Base-by-base conservation (phyloP, 2,329 filamentous ascomycete species). In the Parasarocladium wereldwijsianum region DNA sequence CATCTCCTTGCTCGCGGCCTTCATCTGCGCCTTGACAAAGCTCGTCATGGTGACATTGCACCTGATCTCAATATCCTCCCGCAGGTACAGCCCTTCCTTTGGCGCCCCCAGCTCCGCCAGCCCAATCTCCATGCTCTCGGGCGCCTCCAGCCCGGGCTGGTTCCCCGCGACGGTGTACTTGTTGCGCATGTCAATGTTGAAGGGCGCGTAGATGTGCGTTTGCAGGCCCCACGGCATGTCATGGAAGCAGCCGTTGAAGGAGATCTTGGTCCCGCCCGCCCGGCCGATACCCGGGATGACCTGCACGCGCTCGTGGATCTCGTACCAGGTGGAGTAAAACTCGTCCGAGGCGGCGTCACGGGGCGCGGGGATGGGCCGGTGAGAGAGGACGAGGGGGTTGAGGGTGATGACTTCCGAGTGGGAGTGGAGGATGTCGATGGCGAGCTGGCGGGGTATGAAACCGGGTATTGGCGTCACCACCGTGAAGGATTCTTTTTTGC, bases 261-360 rank as follows among this genome's bases (percentile, higher is more conserved):
- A 64, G 50, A 81, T 76, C 44, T 70, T 68, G 45, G 71, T 66
- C 4, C 70, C 69, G 15, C 73, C 73, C 35, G 76, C 60, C 51
- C 60, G 70, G 39, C 75, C 75, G 32, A 78, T 54, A 19, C 76
- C 76, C 1, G 76, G 75, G 5, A 79, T 54, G 40, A 72, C 70
- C 46, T 78, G 74, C 35, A 81, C 74, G 42, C 72, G 66, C 58
- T 81, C 66, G 34, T 57, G 66, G 44, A 81, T 79, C 50, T 80
- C 73, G 49, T 81, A 81, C 76, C 76, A 81, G 17, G 75, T 76
- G 37, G 71, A 71, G 52, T 76, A 81, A 53, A 65, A 81, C 50
- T 81, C 76, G 51, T 81, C 76, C 39, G 71, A 57, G 33, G 70
- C 64, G 38, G 75, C 74, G 52, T 76, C 62, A 52, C 72, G 73